These are phyloP conservation scores for Asparagopsis taxiformis DNA, from an alignment of 31 red algal species.

Conservation along the genomic window DNA sequence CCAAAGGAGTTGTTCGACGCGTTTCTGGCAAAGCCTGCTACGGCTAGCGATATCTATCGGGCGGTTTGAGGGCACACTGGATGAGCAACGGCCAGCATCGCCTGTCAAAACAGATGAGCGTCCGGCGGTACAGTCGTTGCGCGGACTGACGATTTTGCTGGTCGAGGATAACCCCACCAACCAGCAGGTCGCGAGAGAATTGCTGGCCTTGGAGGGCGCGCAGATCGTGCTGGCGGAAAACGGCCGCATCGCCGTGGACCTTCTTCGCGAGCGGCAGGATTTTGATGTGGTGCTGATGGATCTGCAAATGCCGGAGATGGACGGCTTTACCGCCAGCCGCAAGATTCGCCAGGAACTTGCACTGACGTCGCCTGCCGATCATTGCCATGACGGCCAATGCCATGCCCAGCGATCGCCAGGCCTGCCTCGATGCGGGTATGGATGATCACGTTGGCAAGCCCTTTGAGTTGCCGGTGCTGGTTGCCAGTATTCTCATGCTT, in stretches of 20 bases:
- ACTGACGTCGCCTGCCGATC: neutral
- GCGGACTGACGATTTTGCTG: conserved; percentile 19
- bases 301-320: conserved; percentile 28
- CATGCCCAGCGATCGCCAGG: neutral
- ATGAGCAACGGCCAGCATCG: no score
- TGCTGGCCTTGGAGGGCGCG: neutral
- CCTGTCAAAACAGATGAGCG: no score
- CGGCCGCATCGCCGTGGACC: conserved; percentile 1
- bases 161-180: conserved; percentile 21
- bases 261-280: neutral
- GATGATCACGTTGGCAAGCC: conserved; percentile 31
- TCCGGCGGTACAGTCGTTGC: no score
- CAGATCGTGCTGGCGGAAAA: neutral
- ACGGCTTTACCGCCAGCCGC: conserved; percentile 10
- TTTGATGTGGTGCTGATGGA: conserved; percentile 31
- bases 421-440: conserved; percentile 16
- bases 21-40: no score
- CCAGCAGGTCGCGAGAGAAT: neutral
- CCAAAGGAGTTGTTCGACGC: no score
- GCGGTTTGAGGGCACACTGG: no score
- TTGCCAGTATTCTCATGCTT: no score
- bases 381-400: conserved; percentile 22
- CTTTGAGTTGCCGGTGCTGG: no score
- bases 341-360: neutral
- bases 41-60: no score